Evolutionary conservation across 2,329 filamentous ascomycete genomes (phyloP).

Genomic region (Celoporthe dispersa): DNA sequence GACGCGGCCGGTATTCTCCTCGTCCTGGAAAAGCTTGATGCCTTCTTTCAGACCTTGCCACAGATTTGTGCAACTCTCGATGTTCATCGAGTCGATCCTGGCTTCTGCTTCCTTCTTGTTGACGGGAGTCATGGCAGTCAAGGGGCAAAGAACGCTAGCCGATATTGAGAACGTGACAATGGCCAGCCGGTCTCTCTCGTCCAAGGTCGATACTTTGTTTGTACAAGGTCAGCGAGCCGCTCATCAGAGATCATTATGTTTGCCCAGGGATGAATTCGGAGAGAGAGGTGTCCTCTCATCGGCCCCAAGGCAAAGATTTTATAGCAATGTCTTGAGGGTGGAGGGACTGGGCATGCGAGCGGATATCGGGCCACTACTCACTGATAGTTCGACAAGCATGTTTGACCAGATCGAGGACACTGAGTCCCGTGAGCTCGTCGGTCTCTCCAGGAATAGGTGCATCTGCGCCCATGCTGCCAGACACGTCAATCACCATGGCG

Average conservation of each 20-base stretch:
- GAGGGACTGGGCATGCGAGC: too few species aligned
- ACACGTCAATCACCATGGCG: conserved; percentile 65
- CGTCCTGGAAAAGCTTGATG: conserved; percentile 49
- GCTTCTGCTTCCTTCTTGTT: conserved; percentile 50
- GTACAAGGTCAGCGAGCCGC: neutral
- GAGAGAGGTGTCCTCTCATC: too few species aligned
- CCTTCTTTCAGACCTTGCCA: conserved; percentile 62
- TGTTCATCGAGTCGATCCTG: conserved; percentile 48
- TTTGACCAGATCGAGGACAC: conserved; percentile 62
- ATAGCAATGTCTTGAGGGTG: neutral
- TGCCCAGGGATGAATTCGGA: neutral
- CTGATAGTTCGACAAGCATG: conserved; percentile 61
- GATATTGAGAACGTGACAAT: conserved; percentile 58
- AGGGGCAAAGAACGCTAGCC: conserved; percentile 49
- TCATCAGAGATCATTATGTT: too few species aligned
- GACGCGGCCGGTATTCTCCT: conserved; percentile 43
- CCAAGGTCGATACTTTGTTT: conserved; percentile 49
- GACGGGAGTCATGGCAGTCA: conserved; percentile 50
- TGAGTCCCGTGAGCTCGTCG: conserved; percentile 54
- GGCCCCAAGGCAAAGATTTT: too few species aligned
- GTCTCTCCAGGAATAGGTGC: conserved; percentile 51
- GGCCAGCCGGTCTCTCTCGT: conserved; percentile 58
- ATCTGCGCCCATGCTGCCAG: conserved; percentile 55
- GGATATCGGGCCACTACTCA: too few species aligned
- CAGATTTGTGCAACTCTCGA: conserved; percentile 53